phyloP scores from a whole-genome alignment of 179 eudicot genomes.

The Spergularia azorica region DNA sequence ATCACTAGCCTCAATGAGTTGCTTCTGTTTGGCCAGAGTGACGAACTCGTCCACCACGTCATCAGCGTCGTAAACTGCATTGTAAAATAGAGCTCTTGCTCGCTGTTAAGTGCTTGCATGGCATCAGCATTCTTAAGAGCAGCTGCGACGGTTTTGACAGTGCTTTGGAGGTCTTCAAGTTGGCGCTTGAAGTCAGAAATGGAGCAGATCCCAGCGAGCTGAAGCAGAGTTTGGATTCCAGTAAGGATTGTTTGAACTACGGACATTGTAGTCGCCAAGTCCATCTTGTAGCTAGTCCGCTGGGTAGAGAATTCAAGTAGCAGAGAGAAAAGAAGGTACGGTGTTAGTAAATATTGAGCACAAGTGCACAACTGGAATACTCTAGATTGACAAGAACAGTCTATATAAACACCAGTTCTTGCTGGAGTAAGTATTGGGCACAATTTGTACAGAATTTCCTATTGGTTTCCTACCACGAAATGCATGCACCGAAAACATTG shows the following conservation, averaged over 20 bases:
- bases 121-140: neutral
- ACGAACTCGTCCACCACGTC: constrained; percentile 1
- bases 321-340: too few relatives aligned
- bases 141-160: neutral
- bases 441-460: too few relatives aligned
- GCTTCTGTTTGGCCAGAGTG: neutral
- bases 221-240: neutral
- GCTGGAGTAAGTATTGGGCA: too few relatives aligned
- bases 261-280: neutral
- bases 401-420: too few relatives aligned
- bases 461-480: too few relatives aligned
- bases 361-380: too few relatives aligned
- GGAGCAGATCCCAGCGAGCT: neutral
- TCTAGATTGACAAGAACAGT: too few relatives aligned
- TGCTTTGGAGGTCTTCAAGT: neutral
- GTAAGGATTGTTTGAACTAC: neutral
- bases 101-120: neutral
- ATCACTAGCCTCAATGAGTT: neutral
- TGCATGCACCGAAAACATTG: too few relatives aligned
- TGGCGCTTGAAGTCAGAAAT: neutral
- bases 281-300: neutral
- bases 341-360: neutral
- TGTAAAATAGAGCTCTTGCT: neutral
- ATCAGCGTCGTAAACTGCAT: constrained; percentile 1
- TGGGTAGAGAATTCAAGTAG: too few relatives aligned